Evolutionary conservation across 2,329 filamentous ascomycete genomes (phyloP).

Genomic region (Coniochaeta sp.): DNA sequence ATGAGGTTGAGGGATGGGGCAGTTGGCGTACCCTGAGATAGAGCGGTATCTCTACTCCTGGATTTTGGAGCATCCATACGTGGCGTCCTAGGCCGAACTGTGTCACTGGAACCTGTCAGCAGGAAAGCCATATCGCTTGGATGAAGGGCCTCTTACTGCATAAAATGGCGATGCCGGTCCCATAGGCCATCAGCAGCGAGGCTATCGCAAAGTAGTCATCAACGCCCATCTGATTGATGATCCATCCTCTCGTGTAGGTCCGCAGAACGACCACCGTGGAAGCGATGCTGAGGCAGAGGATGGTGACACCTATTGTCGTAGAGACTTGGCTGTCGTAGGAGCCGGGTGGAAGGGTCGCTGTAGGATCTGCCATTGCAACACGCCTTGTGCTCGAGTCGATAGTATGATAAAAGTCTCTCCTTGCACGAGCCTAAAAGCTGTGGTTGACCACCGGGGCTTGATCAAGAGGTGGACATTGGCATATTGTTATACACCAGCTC

Average conservation of each 20-base stretch:
- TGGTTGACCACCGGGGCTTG: background rate
- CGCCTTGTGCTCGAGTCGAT: background rate
- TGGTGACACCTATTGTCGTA: background rate
- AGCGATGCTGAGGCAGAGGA: background rate
- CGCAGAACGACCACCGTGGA: background rate
- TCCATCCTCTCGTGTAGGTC: background rate
- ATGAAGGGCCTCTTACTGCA: conserved; percentile 3
- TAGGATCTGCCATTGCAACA: background rate
- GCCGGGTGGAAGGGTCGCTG: background rate
- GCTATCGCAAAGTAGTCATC: background rate
- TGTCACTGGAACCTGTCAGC: background rate
- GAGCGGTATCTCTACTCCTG: background rate
- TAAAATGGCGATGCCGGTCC: conserved; percentile 9
- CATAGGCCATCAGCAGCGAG: conserved; percentile 3
- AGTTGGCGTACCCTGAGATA: background rate
- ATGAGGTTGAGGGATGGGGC: background rate
- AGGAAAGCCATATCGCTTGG: background rate
- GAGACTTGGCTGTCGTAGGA: background rate
- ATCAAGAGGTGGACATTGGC: background rate
- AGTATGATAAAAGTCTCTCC: background rate
- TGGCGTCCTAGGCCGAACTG: background rate
- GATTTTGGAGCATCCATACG: background rate
- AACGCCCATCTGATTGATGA: background rate
- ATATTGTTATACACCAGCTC: background rate
- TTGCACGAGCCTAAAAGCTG: background rate